A percentile compares a stretch with the other conserved stretches of the same genome.
Conservation (phyloP, 805 yeast genomes). For the Starmerella floris region DNA sequence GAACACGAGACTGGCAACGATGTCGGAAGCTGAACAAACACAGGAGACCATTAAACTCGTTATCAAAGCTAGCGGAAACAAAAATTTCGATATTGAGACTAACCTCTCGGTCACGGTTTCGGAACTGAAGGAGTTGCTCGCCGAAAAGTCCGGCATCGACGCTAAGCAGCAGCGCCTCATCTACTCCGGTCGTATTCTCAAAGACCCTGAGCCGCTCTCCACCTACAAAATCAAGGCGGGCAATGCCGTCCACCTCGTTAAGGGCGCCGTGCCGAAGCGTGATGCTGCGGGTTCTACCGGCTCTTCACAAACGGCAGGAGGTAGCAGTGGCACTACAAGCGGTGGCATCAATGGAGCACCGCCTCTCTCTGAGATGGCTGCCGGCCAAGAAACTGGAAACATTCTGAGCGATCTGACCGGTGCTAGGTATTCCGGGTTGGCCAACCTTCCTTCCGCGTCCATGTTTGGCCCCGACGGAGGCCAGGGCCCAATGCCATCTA, state of each 20-base stretch:
- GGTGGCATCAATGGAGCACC: slow-evolving; percentile 39
- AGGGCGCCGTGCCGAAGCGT: slow-evolving; percentile 33
- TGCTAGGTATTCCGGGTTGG: slow-evolving; percentile 88
- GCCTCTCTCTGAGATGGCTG: slow-evolving; percentile 46
- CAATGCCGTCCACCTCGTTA: slow-evolving; percentile 79
- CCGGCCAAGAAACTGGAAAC: slow-evolving; percentile 81
- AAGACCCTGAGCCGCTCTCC: slow-evolving; percentile 62
- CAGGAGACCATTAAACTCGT: slow-evolving; percentile 10
- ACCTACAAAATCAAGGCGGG: slow-evolving; percentile 73
- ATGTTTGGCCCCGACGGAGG: slow-evolving; percentile 96
- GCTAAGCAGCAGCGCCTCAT: slow-evolving; percentile 75
- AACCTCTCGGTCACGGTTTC: slow-evolving; percentile 43
- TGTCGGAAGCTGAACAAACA: slow-evolving; percentile 5
- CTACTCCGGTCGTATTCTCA: slow-evolving; percentile 85
- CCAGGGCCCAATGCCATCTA: slow-evolving; percentile 60
- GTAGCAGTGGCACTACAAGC: slow-evolving; percentile 2
- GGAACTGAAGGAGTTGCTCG: slow-evolving; percentile 55
- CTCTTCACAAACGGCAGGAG: slow-evolving; percentile 20
- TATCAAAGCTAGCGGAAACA: slow-evolving; percentile 46
- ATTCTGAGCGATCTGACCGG: slow-evolving; percentile 88
- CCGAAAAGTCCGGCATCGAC: slow-evolving; percentile 50
- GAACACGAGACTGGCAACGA: no score
- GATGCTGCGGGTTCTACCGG: slow-evolving; percentile 23
- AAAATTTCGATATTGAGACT: slow-evolving; percentile 56
- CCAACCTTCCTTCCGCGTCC: slow-evolving; percentile 73